phyloP scores from a whole-genome alignment of 306 rosid genomes.

The Boehmeria nivea region DNA sequence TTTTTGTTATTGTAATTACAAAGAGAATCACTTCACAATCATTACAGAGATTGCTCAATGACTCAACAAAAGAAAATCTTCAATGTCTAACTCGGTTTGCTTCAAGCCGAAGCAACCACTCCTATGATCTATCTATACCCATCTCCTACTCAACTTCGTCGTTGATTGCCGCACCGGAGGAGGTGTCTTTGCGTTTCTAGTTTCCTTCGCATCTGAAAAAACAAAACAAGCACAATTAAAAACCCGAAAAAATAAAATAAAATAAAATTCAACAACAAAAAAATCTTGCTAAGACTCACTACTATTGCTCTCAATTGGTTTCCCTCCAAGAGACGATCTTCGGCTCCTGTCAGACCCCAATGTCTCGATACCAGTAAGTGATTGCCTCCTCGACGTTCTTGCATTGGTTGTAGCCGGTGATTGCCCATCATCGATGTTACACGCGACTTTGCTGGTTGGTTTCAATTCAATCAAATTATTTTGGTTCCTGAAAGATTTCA shows the following conservation, averaged over 20 bases:
- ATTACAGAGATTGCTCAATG: background rate
- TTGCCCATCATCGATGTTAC: conserved; percentile 25
- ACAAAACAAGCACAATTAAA: background rate
- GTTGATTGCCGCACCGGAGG: conserved; percentile 48
- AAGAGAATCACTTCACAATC: background rate
- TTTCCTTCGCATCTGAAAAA: conserved; percentile 46
- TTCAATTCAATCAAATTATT: conserved; percentile 42
- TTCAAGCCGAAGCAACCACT: conserved; percentile 57
- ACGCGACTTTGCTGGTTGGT: conserved; percentile 36
- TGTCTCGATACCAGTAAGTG: conserved; percentile 66
- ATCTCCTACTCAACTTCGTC: conserved; percentile 42
- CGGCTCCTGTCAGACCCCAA: conserved; percentile 41
- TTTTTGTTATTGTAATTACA: conserved; percentile 5
- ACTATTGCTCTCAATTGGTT: conserved; percentile 28
- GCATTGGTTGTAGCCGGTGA: conserved; percentile 40
- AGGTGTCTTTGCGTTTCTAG: conserved; percentile 69
- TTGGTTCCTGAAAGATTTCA: conserved; percentile 55
- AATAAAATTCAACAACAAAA: background rate
- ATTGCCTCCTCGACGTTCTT: conserved; percentile 62
- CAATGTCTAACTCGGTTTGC: conserved; percentile 32
- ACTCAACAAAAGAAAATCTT: background rate
- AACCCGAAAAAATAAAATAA: too few species aligned
- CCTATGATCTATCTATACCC: conserved; percentile 32
- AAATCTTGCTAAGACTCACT: conserved; percentile 39
- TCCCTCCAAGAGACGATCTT: conserved; percentile 79